Base-by-base conservation (phyloP, 306 rosid species). In the Acacia acuminata region DNA sequence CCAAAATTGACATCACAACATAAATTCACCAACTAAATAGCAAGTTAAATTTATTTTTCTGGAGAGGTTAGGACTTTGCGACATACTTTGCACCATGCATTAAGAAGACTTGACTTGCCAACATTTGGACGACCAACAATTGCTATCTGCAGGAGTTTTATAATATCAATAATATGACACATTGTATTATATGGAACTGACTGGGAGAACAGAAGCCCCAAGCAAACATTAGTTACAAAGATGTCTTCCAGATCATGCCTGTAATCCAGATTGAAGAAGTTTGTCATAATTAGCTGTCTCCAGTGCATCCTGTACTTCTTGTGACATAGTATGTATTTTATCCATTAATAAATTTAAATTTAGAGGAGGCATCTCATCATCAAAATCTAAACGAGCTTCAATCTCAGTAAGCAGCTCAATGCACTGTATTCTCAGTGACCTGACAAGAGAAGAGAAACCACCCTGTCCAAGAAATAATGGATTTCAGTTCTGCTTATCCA, bases 61-160 rank as follows among this genome's bases (percentile, higher is more conserved):
- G 65, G 71, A 75, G 25, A 63, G 73, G 77, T 61, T 50, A 78
- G 75, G 75, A 67, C 84, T 74, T 40, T 38, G 56, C 11, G 55
- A 84, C 97, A 82, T 91, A 96, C 99, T 92, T 90, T 93, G 94
- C 98, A 91, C 99, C 99, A 96, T 80, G 98, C 97, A 93, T 96
- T 96, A 81, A 96, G 99, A 82, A 96, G 96, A 89, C 99, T 93
- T 25, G 99, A 96, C 87, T 96, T 96, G 85, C 98, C 99, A 45
- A 96, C 97, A 82, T 96, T 96, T 74, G 99, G 99, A 25, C 98
- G 96, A 79, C 98, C 99, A 76, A 96, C 92, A 79, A 96, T 96
- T 75, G 99, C 99, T 83, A 96, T 85, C 98, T 96, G 95, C 85
- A 85, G 80, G 77, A 78, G 75, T 88, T 73, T 58, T 24, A 82